These are phyloP conservation scores for Acanthamoeba healyi DNA, from an alignment of 208 protist genomes.

Conservation along the genomic window DNA sequence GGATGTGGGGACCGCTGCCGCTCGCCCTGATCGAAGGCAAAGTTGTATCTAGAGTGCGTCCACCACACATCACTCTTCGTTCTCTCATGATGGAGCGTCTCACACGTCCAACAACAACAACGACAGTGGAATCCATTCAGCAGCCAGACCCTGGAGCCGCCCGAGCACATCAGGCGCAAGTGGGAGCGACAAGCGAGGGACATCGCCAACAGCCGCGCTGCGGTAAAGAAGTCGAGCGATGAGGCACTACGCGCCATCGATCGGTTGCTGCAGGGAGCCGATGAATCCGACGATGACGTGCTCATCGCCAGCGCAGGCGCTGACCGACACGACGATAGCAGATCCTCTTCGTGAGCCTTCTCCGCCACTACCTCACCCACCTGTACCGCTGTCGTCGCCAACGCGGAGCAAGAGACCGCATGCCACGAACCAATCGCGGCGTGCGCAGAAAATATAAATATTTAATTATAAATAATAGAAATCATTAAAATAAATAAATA, in stretches of 20 bases:
- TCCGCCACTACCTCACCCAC: no score
- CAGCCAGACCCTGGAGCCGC: neutral
- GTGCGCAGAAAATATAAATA: no score
- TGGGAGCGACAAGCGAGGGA: constrained; percentile 2
- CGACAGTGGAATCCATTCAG: constrained; percentile 8
- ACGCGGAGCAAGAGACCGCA: no score
- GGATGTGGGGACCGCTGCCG: constrained; percentile 8
- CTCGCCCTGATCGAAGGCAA: constrained; percentile 1
- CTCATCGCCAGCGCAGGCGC: neutral
- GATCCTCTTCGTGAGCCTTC: no score
- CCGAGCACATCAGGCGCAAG: neutral
- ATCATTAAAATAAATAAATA: no score
- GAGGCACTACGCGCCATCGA: neutral
- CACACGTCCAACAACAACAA: no score
- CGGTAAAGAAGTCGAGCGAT: neutral
- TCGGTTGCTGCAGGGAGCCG: neutral
- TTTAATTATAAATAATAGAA: no score
- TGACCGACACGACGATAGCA: neutral
- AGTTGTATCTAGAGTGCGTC: neutral
- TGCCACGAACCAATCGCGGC: no score
- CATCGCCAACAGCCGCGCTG: neutral
- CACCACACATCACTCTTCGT: neutral
- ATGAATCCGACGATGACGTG: neutral
- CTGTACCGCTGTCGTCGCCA: no score
- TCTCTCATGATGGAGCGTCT: no score